Base-by-base conservation (phyloP, 495 filamentous ascomycete genomes). In the Tuber umbilicatum region DNA sequence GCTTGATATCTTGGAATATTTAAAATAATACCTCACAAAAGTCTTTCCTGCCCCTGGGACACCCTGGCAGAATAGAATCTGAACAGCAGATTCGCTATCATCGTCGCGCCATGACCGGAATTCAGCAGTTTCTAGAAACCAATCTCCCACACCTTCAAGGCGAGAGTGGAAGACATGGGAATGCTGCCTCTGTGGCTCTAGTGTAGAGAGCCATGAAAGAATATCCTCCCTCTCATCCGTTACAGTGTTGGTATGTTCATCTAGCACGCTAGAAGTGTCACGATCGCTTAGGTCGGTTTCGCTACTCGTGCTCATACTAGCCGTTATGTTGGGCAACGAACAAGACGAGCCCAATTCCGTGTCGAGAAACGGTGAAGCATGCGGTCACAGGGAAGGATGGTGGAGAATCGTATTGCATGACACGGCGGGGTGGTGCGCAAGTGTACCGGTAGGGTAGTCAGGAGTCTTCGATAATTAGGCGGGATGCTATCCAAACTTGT, bases 71-170 rank as follows among this genome's bases (percentile, higher is more conserved):
- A 60, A 60, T 6, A 60, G 50, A n/a, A 31, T 60, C 50, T 4
- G 50, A 60, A 1, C n/a, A 60, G 31, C n/a, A 60, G 21, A 31
- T 31, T 60, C 50, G 31, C 27, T 27, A 9, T 60, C 50, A 60
- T 60, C n/a, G 5, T 31, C 50, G n/a, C 50, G 50, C 50, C 50
- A 60, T 4, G 50, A 60, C n/a, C 9, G 50, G 50, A 60, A 60
- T 60, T 60, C 50, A 60, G 50, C n/a, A 60, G 50, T 31, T 60
- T 60, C 50, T 14, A 60, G 50, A 31, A 60, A 60, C 50, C 50
- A 60, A 31, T 16, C n/a, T 16, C 50, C 50, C 12, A 60, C 50
- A 31, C 50, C 50, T 27, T 60, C 2, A 60, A 60, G 10, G 9
- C 50, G 50, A 16, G 50, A 60, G 50, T 16, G n/a, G n/a, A n/a